Percentiles rank a stretch among this genome's conserved stretches.
Evolutionary conservation across 306 rosid genomes (phyloP).

Genomic region (Clitoria ternatea): DNA sequence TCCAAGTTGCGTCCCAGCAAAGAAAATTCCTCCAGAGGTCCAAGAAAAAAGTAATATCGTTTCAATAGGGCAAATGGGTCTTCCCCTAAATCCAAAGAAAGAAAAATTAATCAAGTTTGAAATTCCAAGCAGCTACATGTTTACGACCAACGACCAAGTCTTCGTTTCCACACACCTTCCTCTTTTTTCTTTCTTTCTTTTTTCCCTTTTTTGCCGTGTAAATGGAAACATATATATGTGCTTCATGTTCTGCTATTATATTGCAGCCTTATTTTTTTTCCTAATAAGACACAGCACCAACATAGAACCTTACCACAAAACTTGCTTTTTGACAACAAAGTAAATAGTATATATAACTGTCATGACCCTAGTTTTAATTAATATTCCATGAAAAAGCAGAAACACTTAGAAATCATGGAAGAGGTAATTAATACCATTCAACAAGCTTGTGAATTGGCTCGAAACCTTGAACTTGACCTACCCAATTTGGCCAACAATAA

Average conservation of each 20-base stretch:
- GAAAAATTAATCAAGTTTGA: slow-evolving; percentile 18
- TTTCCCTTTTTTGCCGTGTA: slow-evolving; percentile 27
- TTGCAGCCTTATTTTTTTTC: background rate
- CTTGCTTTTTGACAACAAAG: background rate
- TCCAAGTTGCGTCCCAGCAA: slow-evolving; percentile 7
- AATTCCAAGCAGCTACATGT: slow-evolving; percentile 25
- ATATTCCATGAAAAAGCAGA: background rate
- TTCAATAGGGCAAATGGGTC: slow-evolving; percentile 36
- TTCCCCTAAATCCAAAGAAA: slow-evolving; percentile 34
- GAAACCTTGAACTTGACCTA: slow-evolving; percentile 37
- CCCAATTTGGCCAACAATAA: slow-evolving; percentile 21
- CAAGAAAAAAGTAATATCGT: slow-evolving; percentile 14
- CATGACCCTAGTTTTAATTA: background rate
- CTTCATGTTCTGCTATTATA: background rate
- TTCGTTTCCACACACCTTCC: slow-evolving; percentile 13
- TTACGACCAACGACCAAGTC: slow-evolving; percentile 57
- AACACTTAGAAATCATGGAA: slow-evolving; percentile 39
- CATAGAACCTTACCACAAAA: slow-evolving; percentile 14
- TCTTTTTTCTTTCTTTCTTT: background rate
- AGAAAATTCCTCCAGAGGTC: slow-evolving; percentile 26
- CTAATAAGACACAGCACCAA: background rate
- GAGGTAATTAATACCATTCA: slow-evolving; percentile 21
- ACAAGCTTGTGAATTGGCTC: slow-evolving; percentile 43
- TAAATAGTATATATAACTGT: background rate
- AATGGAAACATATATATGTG: slow-evolving; percentile 2